Evolutionary conservation across 495 filamentous ascomycete genomes (phyloP).

Genomic region (Daldinia concentrica): DNA sequence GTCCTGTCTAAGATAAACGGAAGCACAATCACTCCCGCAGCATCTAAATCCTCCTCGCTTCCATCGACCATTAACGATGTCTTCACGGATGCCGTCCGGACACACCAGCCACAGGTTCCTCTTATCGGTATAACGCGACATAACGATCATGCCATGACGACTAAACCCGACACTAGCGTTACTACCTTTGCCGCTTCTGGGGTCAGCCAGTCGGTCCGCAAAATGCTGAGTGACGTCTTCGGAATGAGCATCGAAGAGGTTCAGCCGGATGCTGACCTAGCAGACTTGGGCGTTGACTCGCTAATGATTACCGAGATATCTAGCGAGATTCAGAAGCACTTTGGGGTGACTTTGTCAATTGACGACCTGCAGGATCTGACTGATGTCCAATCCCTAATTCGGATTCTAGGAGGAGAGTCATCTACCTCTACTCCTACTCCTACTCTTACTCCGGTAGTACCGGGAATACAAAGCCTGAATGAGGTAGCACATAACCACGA

Average conservation of each 20-base stretch:
- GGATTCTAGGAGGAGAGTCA: conserved; percentile 12
- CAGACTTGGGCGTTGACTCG: conserved; percentile 56
- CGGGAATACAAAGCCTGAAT: not conserved
- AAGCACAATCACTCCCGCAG: conserved; percentile 20
- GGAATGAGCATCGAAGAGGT: conserved; percentile 26
- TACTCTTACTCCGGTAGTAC: too few species aligned
- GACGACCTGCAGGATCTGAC: conserved; percentile 30
- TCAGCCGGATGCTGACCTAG: conserved; percentile 24
- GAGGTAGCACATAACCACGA: not conserved
- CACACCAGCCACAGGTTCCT: too few species aligned
- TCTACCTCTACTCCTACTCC: not conserved
- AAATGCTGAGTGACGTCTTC: conserved; percentile 24
- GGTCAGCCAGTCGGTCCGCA: conserved; percentile 15
- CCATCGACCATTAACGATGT: not conserved
- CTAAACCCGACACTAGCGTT: not conserved
- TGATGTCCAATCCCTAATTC: conserved; percentile 20
- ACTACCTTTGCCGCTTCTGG: not conserved
- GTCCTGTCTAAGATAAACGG: conserved; percentile 46
- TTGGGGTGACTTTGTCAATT: conserved; percentile 15
- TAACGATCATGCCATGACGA: not conserved
- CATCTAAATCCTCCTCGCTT: not conserved
- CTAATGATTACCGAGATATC: conserved; percentile 55
- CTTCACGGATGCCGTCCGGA: not conserved
- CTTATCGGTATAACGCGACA: not conserved
- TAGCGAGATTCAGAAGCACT: conserved; percentile 45